Conservation (phyloP, 2,329 filamentous ascomycete genomes). For the Knufia fluminis region DNA sequence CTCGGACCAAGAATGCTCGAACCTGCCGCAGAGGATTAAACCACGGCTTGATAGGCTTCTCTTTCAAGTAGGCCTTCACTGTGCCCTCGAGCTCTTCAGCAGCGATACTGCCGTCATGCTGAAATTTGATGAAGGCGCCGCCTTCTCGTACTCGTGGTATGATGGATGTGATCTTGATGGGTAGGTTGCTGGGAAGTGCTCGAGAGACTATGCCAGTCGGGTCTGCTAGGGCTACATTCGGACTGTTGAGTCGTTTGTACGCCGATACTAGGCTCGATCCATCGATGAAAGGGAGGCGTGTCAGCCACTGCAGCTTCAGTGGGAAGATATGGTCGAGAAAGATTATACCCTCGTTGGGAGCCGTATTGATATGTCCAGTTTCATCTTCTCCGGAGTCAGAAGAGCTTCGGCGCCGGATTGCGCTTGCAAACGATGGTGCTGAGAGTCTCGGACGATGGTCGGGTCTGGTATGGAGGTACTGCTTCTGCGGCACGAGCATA, state of each 20-base stretch:
- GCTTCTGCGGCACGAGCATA: background rate
- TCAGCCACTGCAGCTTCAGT: constrained; percentile 58
- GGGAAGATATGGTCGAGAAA: constrained; percentile 93
- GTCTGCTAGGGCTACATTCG: constrained; percentile 45
- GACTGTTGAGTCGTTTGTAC: constrained; percentile 36
- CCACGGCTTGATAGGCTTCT: constrained; percentile 73
- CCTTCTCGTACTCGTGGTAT: constrained; percentile 82
- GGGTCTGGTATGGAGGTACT: constrained; percentile 14
- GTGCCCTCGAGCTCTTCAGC: constrained; percentile 50
- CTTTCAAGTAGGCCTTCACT: constrained; percentile 54
- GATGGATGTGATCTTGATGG: constrained; percentile 68
- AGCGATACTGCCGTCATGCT: constrained; percentile 40
- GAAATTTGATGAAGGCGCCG: constrained; percentile 85
- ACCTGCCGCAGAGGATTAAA: constrained; percentile 74
- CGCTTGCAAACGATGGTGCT: background rate
- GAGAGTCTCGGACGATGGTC: constrained; percentile 12
- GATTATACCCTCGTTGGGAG: constrained; percentile 68
- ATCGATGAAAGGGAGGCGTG: constrained; percentile 43
- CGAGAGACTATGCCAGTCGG: constrained; percentile 47
- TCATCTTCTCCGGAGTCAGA: constrained; percentile 23
- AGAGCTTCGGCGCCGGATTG: constrained; percentile 8
- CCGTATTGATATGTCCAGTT: constrained; percentile 69
- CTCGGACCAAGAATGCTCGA: constrained; percentile 63
- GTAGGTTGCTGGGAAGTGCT: constrained; percentile 53
- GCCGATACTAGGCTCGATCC: constrained; percentile 26